A percentile compares a stretch with the other conserved stretches of the same genome.
phyloP scores from a whole-genome alignment of 2,329 filamentous ascomycete species.

The Cladosporium austrohemisphaericum region DNA sequence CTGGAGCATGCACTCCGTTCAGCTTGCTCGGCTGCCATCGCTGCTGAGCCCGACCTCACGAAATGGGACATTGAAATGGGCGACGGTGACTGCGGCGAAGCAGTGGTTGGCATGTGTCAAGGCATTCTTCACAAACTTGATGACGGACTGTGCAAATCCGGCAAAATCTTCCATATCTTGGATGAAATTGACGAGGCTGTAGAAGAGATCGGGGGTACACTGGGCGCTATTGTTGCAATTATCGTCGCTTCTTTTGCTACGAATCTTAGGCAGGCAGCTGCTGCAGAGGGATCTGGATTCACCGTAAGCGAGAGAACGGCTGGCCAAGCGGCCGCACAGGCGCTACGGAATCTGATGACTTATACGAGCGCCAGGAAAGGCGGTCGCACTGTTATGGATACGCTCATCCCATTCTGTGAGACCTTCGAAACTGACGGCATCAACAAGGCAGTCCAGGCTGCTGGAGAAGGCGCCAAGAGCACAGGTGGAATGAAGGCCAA shows the following conservation, averaged over 20 bases:
- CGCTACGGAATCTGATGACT: conserved; percentile 41
- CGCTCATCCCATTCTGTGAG: conserved; percentile 38
- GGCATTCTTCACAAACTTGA: conserved; percentile 32
- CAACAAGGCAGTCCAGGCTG: conserved; percentile 30
- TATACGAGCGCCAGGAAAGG: conserved; percentile 36
- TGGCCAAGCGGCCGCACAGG: conserved; percentile 33
- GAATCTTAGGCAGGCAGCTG: conserved; percentile 34
- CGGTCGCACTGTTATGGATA: conserved; percentile 37
- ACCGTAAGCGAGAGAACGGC: conserved; percentile 24
- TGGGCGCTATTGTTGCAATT: conserved; percentile 37
- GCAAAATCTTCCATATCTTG: conserved; percentile 32
- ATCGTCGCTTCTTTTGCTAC: conserved; percentile 38
- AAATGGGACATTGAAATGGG: conserved; percentile 62
- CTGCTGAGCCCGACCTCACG: conserved; percentile 60
- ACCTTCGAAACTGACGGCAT: conserved; percentile 27
- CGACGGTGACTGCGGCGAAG: conserved; percentile 64
- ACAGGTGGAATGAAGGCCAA: conserved; percentile 36
- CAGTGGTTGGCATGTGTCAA: conserved; percentile 39
- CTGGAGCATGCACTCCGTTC: conserved; percentile 39
- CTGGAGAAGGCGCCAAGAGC: conserved; percentile 31
- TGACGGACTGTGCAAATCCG: conserved; percentile 26
- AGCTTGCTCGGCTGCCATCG: conserved; percentile 48
- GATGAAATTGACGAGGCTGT: conserved; percentile 34
- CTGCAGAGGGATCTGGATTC: conserved; percentile 23
- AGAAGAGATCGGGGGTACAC: conserved; percentile 37